Conservation (phyloP, 306 rosid species). For the Medicago ruthenica region DNA sequence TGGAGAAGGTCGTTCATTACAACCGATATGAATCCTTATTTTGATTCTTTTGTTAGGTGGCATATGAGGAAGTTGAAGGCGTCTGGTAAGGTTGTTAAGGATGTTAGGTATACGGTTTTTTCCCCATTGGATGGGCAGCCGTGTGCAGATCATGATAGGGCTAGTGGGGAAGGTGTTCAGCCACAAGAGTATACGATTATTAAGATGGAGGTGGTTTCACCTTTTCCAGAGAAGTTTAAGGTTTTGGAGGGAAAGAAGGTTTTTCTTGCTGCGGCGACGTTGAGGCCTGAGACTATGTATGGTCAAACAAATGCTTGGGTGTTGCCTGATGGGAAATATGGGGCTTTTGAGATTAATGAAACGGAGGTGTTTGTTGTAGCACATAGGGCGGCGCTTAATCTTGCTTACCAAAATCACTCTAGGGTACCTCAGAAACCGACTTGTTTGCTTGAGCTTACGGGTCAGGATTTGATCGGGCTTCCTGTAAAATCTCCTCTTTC, state of each 20-base stretch:
- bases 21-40: constrained; percentile 76
- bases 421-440: constrained; percentile 74
- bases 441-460: constrained; percentile 77
- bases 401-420: constrained; percentile 83
- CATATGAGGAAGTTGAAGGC: constrained; percentile 91
- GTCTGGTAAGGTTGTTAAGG: constrained; percentile 88
- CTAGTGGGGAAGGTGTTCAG: constrained; percentile 95
- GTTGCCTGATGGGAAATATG: constrained; percentile 89
- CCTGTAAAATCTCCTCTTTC: constrained; percentile 84
- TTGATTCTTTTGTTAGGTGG: constrained; percentile 86
- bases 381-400: constrained; percentile 82
- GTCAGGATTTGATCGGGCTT: constrained; percentile 90
- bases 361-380: constrained; percentile 78
- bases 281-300: constrained; percentile 98
- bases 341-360: constrained; percentile 85
- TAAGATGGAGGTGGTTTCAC: constrained; percentile 82
- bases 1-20: constrained; percentile 95
- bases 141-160: constrained; percentile 97
- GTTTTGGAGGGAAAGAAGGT: constrained; percentile 77
- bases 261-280: constrained; percentile 86
- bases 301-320: constrained; percentile 99
- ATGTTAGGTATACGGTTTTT: constrained; percentile 79
- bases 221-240: constrained; percentile 71
- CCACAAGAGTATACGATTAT: constrained; percentile 92
- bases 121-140: constrained; percentile 96